Percentiles rank a stretch among this genome's conserved stretches.
These are phyloP conservation scores for Colletotrichum lupini DNA, from an alignment of 2,329 filamentous ascomycete genomes.

Conservation along the genomic window DNA sequence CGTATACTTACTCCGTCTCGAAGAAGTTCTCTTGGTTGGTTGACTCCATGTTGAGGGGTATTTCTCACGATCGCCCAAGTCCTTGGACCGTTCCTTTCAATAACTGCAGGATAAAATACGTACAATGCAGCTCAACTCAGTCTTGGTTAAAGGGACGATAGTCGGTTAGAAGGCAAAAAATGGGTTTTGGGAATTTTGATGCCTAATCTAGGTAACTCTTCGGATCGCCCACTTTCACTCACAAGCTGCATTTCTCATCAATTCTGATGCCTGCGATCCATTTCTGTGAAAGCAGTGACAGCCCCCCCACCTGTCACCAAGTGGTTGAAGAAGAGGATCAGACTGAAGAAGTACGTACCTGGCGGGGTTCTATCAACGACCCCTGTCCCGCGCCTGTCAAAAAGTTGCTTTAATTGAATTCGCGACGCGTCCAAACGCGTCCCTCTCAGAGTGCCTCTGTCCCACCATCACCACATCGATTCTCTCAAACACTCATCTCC, in stretches of 20 bases:
- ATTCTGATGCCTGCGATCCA: constrained; percentile 27
- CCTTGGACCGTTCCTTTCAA: background rate
- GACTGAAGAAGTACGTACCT: background rate
- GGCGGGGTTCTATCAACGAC: background rate
- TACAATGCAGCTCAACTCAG: background rate
- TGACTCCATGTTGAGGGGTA: constrained; percentile 69
- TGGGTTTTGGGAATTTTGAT: background rate
- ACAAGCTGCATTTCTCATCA: constrained; percentile 32
- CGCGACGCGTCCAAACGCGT: constrained; percentile 56
- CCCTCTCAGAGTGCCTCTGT: constrained; percentile 18
- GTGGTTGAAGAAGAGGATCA: accelerated
- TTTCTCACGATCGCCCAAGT: background rate
- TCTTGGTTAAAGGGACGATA: background rate
- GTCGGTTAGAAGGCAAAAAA: background rate
- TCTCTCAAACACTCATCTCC: constrained; percentile 21
- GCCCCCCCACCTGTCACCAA: background rate
- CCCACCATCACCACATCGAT: background rate
- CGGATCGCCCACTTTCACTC: constrained; percentile 15
- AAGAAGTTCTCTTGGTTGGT: constrained; percentile 87
- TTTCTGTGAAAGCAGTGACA: background rate
- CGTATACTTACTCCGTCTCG: constrained; percentile 79
- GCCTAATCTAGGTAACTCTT: constrained; percentile 6
- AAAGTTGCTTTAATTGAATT: constrained; percentile 44
- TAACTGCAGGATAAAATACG: background rate
- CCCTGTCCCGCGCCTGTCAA: constrained; percentile 1